Conservation (phyloP, 2,329 filamentous ascomycete species). For the Sarocladium oryzae region DNA sequence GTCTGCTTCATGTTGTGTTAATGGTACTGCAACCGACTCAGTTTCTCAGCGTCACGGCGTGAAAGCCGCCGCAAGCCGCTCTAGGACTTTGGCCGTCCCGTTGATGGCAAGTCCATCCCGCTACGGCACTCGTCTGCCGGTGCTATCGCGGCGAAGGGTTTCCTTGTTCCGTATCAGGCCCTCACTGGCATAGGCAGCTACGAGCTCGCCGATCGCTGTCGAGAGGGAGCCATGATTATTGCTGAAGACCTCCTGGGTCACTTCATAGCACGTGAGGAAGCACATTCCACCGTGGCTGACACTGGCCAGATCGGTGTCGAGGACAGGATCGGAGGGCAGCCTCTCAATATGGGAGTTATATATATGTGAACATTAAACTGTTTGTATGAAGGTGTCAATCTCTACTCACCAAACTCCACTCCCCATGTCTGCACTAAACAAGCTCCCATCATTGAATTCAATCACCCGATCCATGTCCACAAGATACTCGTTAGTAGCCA, state of each 20-base stretch:
- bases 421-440: not conserved
- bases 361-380: too few relatives aligned
- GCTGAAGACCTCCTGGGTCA: conserved; percentile 24
- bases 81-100: too few relatives aligned
- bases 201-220: conserved; percentile 16
- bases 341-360: conserved; percentile 25
- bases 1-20: conserved; percentile 16
- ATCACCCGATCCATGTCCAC: conserved; percentile 20
- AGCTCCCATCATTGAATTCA: conserved; percentile 17
- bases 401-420: not conserved
- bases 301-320: not conserved
- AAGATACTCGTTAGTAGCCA: conserved; percentile 18
- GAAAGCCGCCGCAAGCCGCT: too few relatives aligned
- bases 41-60: too few relatives aligned
- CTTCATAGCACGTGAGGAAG: conserved; percentile 12
- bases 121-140: conserved; percentile 31
- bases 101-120: conserved; percentile 11
- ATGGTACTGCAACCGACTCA: too few relatives aligned
- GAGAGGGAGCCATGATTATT: conserved; percentile 21
- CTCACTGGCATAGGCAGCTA: conserved; percentile 15
- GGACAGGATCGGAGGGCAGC: conserved; percentile 7
- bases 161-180: conserved; percentile 29
- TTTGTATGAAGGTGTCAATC: too few relatives aligned
- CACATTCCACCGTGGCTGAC: not conserved
- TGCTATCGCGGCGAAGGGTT: conserved; percentile 32